These are phyloP conservation scores for Komagataella pastoris DNA, from an alignment of 805 yeast genomes.

Conservation along the genomic window DNA sequence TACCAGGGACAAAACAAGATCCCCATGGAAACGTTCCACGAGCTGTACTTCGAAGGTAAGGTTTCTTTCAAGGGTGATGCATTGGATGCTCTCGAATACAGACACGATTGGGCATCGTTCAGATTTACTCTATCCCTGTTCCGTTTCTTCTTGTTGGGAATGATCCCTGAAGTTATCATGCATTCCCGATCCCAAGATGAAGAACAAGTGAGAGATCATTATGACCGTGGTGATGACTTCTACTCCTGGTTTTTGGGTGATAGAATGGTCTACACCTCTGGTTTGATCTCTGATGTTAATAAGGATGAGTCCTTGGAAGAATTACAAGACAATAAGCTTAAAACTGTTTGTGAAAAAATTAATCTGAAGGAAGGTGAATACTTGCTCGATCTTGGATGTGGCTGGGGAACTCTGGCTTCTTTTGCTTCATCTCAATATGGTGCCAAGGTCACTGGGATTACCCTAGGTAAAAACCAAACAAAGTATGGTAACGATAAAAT, in stretches of 20 bases:
- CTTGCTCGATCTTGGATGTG: slow-evolving; percentile 82
- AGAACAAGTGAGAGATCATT: slow-evolving; percentile 91
- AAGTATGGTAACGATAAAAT: slow-evolving; percentile 73
- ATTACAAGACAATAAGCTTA: slow-evolving; percentile 82
- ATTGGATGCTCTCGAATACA: slow-evolving; percentile 69
- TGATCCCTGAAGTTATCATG: slow-evolving; percentile 87
- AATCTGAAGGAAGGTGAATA: slow-evolving; percentile 59
- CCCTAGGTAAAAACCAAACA: slow-evolving; percentile 85
- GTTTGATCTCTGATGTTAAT: slow-evolving; percentile 61
- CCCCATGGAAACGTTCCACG: slow-evolving; percentile 89
- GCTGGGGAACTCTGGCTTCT: slow-evolving; percentile 91
- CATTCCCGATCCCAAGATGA: slow-evolving; percentile 92
- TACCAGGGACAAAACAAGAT: slow-evolving; percentile 66
- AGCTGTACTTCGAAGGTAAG: slow-evolving; percentile 70
- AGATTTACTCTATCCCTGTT: slow-evolving; percentile 64
- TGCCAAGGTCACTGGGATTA: slow-evolving; percentile 80
- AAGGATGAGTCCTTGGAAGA: slow-evolving; percentile 63
- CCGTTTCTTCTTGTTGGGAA: slow-evolving; percentile 70
- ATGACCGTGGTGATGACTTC: slow-evolving; percentile 93
- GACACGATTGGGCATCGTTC: slow-evolving; percentile 87
- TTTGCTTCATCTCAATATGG: slow-evolving; percentile 74
- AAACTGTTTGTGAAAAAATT: slow-evolving; percentile 78
- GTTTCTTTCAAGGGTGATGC: slow-evolving; percentile 83
- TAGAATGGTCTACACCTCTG: slow-evolving; percentile 88
- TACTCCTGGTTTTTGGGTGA: slow-evolving; percentile 92